A percentile compares a stretch with the other conserved stretches of the same genome.
These are phyloP conservation scores for Pichia heedii DNA, from an alignment of 805 yeast species.

Conservation along the genomic window DNA sequence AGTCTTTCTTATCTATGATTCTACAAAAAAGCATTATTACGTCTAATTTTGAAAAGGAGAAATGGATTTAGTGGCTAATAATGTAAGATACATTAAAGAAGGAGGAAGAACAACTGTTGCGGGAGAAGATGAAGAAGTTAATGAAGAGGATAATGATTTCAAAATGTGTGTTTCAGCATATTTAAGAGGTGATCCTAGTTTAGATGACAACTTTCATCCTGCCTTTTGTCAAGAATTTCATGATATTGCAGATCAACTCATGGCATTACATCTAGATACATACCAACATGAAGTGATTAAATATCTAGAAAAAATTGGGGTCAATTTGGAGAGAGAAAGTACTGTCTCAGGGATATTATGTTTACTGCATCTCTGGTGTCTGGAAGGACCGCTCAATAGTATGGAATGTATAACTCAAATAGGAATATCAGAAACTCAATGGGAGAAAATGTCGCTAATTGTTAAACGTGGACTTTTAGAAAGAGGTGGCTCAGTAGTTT, in stretches of 20 bases:
- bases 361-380: neutral
- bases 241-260: neutral
- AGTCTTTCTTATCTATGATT: too few species aligned
- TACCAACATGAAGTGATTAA: neutral
- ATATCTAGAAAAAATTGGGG: too few species aligned
- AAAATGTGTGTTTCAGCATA: neutral
- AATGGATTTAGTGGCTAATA: too few species aligned
- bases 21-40: too few species aligned
- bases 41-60: too few species aligned
- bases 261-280: neutral
- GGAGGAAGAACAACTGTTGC: too few species aligned
- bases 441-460: neutral
- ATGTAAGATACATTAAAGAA: too few species aligned
- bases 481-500: neutral
- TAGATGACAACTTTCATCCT: neutral
- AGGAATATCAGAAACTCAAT: neutral
- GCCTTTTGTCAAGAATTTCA: neutral
- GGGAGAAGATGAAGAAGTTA: neutral
- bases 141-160: neutral
- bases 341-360: neutral
- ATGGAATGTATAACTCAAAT: neutral
- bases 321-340: neutral
- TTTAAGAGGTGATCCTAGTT: neutral
- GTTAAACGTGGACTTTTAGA: constrained; percentile 1
- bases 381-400: neutral